Evolutionary conservation across 305 asterid species (phyloP).

Genomic region (Salvia sclarea): DNA sequence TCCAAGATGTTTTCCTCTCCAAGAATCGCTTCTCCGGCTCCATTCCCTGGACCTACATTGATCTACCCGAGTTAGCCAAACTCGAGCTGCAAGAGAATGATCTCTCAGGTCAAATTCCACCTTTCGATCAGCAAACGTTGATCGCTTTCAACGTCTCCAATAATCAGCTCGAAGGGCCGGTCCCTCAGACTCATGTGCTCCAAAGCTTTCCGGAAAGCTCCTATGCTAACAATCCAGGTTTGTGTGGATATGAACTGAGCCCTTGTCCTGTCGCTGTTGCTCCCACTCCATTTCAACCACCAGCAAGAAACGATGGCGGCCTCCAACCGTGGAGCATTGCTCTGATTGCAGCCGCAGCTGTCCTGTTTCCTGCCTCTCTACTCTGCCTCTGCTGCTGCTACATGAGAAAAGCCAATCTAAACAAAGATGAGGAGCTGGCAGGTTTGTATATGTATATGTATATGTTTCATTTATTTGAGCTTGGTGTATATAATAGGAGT

Average conservation of each 20-base stretch:
- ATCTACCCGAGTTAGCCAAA: constrained; percentile 38
- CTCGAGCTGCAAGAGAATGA: constrained; percentile 58
- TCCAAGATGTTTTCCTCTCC: constrained; percentile 47
- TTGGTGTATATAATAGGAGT: no score
- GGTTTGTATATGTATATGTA: constrained; percentile 33
- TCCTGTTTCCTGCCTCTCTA: constrained; percentile 33
- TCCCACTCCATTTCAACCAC: constrained; percentile 37
- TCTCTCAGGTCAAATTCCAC: constrained; percentile 61
- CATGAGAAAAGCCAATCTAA: constrained; percentile 27
- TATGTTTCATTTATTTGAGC: no score
- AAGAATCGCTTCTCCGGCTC: constrained; percentile 55
- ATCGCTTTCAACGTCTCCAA: constrained; percentile 53
- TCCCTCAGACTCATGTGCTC: constrained; percentile 57
- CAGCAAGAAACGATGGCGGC: constrained; percentile 19
- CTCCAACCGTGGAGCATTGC: constrained; percentile 54
- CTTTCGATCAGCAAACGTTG: constrained; percentile 53
- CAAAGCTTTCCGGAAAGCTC: constrained; percentile 42
- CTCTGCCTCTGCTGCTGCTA: constrained; percentile 44
- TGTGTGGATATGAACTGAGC: constrained; percentile 53
- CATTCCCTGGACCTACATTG: constrained; percentile 46
- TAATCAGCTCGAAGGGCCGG: constrained; percentile 49
- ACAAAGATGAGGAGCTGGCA: constrained; percentile 28
- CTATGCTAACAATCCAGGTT: constrained; percentile 43
- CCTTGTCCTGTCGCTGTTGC: constrained; percentile 44
- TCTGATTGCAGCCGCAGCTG: constrained; percentile 53